Evolutionary conservation across 495 filamentous ascomycete species (phyloP).

Genomic region (Tuber umbilicatum): DNA sequence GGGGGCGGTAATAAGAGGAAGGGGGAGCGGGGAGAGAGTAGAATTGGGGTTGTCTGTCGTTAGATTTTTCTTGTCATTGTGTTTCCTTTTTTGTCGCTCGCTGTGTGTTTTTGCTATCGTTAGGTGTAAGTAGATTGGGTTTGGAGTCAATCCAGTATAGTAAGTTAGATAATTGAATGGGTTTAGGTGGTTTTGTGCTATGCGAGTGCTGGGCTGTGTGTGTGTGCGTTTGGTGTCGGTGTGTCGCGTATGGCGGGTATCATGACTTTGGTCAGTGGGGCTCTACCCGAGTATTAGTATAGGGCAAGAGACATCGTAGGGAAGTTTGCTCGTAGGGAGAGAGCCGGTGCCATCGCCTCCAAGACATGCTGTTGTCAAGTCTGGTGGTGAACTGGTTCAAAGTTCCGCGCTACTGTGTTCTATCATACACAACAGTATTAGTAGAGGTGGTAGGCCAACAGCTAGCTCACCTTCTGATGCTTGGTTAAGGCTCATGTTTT

Average conservation of each 20-base stretch:
- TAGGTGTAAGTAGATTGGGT: slow-evolving; percentile 2
- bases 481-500: too few species aligned
- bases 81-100: not conserved
- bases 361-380: not conserved
- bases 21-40: not conserved
- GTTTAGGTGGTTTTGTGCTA: not conserved
- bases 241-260: too few species aligned
- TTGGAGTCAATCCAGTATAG: not conserved
- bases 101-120: not conserved
- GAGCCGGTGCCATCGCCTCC: not conserved
- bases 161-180: not conserved
- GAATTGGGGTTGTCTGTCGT: not conserved
- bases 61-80: not conserved
- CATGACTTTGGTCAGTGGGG: not conserved
- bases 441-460: too few species aligned
- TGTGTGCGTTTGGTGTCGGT: not conserved
- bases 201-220: not conserved
- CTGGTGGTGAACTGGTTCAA: not conserved
- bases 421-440: too few species aligned
- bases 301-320: not conserved
- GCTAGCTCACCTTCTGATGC: too few species aligned
- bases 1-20: slow-evolving; percentile 14
- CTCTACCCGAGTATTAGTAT: too few species aligned
- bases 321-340: not conserved
- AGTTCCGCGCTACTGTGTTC: not conserved